Conservation (phyloP, 305 asterid genomes). For the Salvia sclarea region DNA sequence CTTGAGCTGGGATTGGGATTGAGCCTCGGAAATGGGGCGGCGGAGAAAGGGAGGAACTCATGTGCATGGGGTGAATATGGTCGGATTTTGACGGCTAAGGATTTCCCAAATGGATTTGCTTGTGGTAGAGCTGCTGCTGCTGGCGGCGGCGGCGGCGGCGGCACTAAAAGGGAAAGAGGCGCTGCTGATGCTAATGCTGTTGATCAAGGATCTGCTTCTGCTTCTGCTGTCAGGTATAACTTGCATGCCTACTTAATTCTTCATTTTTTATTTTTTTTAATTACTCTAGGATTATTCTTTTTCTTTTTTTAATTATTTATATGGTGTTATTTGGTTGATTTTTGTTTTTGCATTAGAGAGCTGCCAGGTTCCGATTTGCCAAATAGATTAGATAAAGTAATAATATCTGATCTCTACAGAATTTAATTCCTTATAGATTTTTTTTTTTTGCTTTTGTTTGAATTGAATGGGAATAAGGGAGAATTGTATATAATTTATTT, state of each 20-base stretch:
- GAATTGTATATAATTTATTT: background rate
- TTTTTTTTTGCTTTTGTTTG: background rate
- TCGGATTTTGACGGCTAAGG: conserved; percentile 65
- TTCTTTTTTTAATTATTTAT: background rate
- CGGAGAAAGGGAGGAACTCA: conserved; percentile 36
- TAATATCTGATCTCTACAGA: background rate
- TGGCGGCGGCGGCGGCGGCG: conserved; percentile 38
- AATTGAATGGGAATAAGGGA: background rate
- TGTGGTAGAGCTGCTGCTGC: conserved; percentile 36
- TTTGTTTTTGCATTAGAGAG: background rate
- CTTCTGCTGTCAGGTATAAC: conserved; percentile 58
- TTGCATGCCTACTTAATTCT: background rate
- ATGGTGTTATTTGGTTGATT: background rate
- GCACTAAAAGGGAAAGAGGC: conserved; percentile 59
- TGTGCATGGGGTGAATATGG: conserved; percentile 49
- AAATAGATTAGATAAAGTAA: background rate
- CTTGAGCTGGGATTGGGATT: conserved; percentile 62
- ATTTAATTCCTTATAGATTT: background rate
- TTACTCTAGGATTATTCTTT: background rate
- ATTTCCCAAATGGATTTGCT: conserved; percentile 56
- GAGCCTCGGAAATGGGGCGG: conserved; percentile 46
- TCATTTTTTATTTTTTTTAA: background rate
- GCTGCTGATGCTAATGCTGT: conserved; percentile 35
- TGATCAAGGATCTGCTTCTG: conserved; percentile 50
- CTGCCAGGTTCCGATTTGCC: background rate